A percentile compares a stretch with the other conserved stretches of the same genome.
These are phyloP conservation scores for Ceratocystis papillata DNA, from an alignment of 2,329 filamentous ascomycete genomes.

Conservation along the genomic window DNA sequence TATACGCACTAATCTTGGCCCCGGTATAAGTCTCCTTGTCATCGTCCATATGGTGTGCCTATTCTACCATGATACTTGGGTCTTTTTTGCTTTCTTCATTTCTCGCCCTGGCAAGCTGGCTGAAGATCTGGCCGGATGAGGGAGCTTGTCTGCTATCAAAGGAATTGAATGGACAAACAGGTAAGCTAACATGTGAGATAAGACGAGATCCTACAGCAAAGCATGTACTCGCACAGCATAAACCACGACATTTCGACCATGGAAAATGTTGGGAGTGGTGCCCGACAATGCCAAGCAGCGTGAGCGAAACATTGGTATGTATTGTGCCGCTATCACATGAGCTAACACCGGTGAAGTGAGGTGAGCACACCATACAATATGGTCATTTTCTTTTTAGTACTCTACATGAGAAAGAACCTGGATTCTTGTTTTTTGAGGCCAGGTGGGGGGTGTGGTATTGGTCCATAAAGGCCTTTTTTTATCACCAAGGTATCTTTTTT, in stretches of 20 bases:
- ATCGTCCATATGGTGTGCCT: no score
- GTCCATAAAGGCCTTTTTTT: not conserved
- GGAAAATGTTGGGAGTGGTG: not conserved
- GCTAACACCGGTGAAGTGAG: not conserved
- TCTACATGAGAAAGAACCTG: not conserved
- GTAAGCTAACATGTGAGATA: not conserved
- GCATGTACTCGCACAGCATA: slow-evolving; percentile 7
- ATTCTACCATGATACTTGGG: no score
- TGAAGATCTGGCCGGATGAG: no score
- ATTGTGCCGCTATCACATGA: slow-evolving; percentile 1
- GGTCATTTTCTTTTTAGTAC: not conserved
- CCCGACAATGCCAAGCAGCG: not conserved
- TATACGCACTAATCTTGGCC: no score
- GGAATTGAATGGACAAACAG: no score
- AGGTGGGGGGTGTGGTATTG: not conserved
- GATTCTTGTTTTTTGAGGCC: not conserved
- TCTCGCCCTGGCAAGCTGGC: no score
- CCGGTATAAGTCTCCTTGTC: no score
- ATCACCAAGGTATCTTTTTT: not conserved
- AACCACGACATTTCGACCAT: not conserved
- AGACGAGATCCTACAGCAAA: not conserved
- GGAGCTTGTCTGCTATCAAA: no score
- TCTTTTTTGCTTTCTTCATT: no score
- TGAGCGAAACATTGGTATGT: not conserved
- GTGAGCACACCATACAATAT: not conserved